Evolutionary conservation across 1,284 basidiomycete genomes (phyloP), one percentile per base, ranked within the genome.

Genomic region (Cyathus olla): DNA sequence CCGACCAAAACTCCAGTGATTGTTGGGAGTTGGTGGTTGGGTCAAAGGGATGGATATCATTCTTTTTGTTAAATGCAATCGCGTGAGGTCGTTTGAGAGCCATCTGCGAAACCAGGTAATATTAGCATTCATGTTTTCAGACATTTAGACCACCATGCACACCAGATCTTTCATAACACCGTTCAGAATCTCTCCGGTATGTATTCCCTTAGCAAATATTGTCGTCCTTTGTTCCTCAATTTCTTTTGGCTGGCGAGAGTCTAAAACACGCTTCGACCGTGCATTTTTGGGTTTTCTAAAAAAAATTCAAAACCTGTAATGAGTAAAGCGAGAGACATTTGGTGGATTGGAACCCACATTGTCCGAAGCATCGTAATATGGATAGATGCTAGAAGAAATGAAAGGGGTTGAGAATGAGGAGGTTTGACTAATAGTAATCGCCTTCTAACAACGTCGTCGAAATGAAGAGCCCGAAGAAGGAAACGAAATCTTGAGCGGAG

Each of bases 51-150:
- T 94, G 91, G 19, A 99, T 88, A 42, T 84, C 80, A 77, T 99
- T 99, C 82, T 98, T 99, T 80, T 98, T 98, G 60, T 92, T 94
- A 81, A 99, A 99, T 17, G 95, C 89, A 67, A 99, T 94, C 2
- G 91, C 91, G 70, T 98, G 71, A 0, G 96, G 96, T 59, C 93
- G 90, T 78, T 98, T 98, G 61, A 98, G 84, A 4, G 94, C 89
- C 91, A 96, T 96, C 95, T 97, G 72, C 3, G 8, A 54, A 40
- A 39, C 19, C n/a, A n/a, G 13, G 31, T 35, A 13, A 35, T 35
- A 9, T 46, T 24, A 46, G 44, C 24, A 21, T n/a, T 19, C 6
- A 46, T 6, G 44, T 46, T 9, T 5, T 21, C 24, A 19, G 6
- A 46, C 6, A 24, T n/a, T 19, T 46, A 24, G 6, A 26, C 22